Conservation (phyloP, 2,329 filamentous ascomycete genomes). For the Hypoxylon sp. region DNA sequence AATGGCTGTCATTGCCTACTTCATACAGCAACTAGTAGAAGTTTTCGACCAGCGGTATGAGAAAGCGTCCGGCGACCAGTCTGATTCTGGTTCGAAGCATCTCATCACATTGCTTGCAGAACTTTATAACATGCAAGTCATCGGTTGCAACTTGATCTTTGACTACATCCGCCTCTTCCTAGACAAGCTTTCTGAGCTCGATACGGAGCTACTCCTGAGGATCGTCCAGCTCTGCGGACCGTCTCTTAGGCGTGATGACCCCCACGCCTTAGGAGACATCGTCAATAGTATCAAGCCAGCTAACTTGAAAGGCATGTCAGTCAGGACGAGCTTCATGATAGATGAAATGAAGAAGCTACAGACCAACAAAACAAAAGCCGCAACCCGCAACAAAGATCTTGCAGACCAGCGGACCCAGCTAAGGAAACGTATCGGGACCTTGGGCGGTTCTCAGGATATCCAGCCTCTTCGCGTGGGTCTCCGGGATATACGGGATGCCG, state of each 20-base stretch:
- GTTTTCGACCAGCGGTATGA: constrained; percentile 79
- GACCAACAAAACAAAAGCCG: constrained; percentile 90
- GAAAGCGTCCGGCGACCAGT: constrained; percentile 56
- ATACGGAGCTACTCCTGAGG: constrained; percentile 89
- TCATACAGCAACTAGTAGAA: constrained; percentile 83
- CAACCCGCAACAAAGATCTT: constrained; percentile 77
- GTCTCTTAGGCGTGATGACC: constrained; percentile 89
- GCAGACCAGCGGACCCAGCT: constrained; percentile 89
- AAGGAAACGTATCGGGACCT: constrained; percentile 86
- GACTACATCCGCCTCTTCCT: constrained; percentile 90
- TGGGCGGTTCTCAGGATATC: constrained; percentile 74
- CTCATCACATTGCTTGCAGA: constrained; percentile 86
- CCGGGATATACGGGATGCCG: constrained; percentile 84
- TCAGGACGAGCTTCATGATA: constrained; percentile 96
- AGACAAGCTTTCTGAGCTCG: constrained; percentile 81
- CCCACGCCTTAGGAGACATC: constrained; percentile 89
- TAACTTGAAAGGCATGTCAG: constrained; percentile 80
- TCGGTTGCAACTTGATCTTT: constrained; percentile 87
- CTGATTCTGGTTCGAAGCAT: constrained; percentile 61
- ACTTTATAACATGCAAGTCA: constrained; percentile 92
- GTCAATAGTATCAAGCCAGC: constrained; percentile 82
- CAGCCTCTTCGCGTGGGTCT: constrained; percentile 85
- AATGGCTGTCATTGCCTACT: constrained; percentile 88
- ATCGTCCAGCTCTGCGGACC: constrained; percentile 86
- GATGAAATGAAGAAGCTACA: constrained; percentile 95